Evolutionary conservation across 306 rosid species (phyloP).

Genomic region (Rosa persica): DNA sequence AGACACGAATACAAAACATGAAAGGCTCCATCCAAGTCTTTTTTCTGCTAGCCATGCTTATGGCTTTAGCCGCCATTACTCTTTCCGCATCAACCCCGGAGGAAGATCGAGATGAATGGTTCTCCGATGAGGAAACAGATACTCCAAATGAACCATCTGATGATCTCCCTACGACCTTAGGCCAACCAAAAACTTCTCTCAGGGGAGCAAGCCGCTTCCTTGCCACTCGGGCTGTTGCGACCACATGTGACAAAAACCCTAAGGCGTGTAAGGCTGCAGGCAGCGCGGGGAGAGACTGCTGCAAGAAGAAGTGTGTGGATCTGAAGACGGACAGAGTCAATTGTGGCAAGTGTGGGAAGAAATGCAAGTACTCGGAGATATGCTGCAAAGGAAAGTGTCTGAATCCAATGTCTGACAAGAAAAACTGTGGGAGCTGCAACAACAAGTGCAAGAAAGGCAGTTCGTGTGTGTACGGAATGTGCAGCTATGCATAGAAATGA

Average conservation of each 20-base stretch:
- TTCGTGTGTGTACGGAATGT: constrained; percentile 50
- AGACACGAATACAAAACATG: constrained; percentile 26
- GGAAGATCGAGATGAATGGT: neutral
- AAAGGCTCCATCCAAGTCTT: constrained; percentile 28
- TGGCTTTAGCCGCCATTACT: constrained; percentile 41
- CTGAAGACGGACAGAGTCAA: constrained; percentile 32
- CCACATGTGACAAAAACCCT: constrained; percentile 51
- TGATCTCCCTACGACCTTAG: neutral
- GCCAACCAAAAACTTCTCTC: constrained; percentile 15
- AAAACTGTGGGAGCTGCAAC: constrained; percentile 59
- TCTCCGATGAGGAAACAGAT: neutral
- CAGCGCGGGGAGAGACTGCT: constrained; percentile 48
- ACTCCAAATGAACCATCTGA: neutral
- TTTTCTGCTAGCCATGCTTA: constrained; percentile 35
- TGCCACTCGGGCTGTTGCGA: neutral
- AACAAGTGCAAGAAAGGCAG: constrained; percentile 43
- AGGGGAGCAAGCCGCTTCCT: constrained; percentile 41
- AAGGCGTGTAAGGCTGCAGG: constrained; percentile 39
- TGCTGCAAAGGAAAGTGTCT: constrained; percentile 60
- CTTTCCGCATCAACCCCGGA: constrained; percentile 17
- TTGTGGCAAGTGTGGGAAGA: constrained; percentile 66
- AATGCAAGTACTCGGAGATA: constrained; percentile 44
- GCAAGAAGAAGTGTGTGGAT: constrained; percentile 53
- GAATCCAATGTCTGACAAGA: constrained; percentile 37
- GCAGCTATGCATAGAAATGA: constrained; percentile 53